Evolutionary conservation across 169 alveolate genomes (phyloP), one percentile per base, ranked within the genome.

Genomic region (Amoebophrya sp.): DNA sequence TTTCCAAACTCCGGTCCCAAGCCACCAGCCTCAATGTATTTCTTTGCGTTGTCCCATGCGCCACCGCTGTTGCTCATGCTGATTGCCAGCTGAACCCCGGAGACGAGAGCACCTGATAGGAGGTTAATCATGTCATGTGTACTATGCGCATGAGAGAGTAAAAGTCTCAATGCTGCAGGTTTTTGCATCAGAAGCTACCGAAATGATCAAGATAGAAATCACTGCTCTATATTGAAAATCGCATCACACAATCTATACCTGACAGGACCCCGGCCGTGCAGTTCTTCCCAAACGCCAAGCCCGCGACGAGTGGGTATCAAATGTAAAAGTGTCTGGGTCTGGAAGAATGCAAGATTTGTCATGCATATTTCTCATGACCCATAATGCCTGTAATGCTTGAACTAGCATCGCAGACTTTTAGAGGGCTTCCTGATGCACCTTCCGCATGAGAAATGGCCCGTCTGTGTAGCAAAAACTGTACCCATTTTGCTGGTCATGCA

Each of bases 1-100:
- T 77, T 90, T 77, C 39, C 77, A 23, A 32, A 38, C 39, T 40
- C 77, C 88, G 18, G 25, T 33, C 94, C 93, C 94, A 89, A 91
- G 94, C 54, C 66, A 23, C 96, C 94, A 29, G 94, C 97, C 93
- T 96, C 97, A 90, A 96, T 96, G 92, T 95, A 96, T 92, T 97
- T 97, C 94, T 97, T 96, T 39, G 98, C 96, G 94, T 97, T 97
- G 93, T 97, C 98, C 98, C 98, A 97, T 7, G 98, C 98, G 40
- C 98, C 98, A 40, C 98, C 98, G 18, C 98, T 90, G 94, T 96
- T 96, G 66, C 97, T 93, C 93, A 96, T 93, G 54, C 97, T 95
- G 92, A 96, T 95, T 38, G 98, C 98, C 95, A 97, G 96, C 92
- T 94, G 97, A 88, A 96, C 95, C 40, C 98, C 97, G 40, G 97